Conservation (phyloP, 352 stramenopile species). For the Phytophthora ramorum region DNA sequence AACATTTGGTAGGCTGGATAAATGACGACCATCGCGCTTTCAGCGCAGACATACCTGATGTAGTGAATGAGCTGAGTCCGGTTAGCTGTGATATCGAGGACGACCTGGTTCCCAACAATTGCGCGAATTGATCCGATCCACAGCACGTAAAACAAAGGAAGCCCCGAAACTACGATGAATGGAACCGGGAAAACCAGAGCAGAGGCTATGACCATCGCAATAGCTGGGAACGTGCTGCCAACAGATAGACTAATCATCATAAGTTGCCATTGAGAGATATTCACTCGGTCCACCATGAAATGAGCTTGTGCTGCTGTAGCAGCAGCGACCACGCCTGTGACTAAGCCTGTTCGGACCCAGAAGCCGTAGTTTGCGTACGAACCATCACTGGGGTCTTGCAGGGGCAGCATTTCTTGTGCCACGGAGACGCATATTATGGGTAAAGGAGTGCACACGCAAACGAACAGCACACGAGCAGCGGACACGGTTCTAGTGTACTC, state of each 20-base stretch:
- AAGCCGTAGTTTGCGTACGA: constrained; percentile 12
- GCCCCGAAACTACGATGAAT: constrained; percentile 6
- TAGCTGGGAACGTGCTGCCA: neutral
- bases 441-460: neutral
- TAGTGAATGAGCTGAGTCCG: neutral
- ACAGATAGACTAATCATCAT: neutral
- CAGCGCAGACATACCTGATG: neutral
- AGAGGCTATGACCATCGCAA: constrained; percentile 3
- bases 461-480: neutral
- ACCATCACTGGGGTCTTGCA: constrained; percentile 5
- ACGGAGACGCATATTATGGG: constrained; percentile 3
- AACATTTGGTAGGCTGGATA: constrained; percentile 13
- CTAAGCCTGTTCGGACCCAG: constrained; percentile 8
- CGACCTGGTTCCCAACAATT: constrained; percentile 1
- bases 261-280: neutral
- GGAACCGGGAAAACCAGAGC: constrained; percentile 13
- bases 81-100: neutral
- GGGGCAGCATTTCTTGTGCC: constrained; percentile 8
- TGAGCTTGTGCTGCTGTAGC: constrained; percentile 1
- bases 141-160: constrained; percentile 9
- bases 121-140: constrained; percentile 11
- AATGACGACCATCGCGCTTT: constrained; percentile 8
- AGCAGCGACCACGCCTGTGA: neutral
- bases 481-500: constrained; percentile 10
- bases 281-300: constrained; percentile 1